phyloP scores from a whole-genome alignment of 108 stramenopile species.

The Stephanodiscus minutulus region DNA sequence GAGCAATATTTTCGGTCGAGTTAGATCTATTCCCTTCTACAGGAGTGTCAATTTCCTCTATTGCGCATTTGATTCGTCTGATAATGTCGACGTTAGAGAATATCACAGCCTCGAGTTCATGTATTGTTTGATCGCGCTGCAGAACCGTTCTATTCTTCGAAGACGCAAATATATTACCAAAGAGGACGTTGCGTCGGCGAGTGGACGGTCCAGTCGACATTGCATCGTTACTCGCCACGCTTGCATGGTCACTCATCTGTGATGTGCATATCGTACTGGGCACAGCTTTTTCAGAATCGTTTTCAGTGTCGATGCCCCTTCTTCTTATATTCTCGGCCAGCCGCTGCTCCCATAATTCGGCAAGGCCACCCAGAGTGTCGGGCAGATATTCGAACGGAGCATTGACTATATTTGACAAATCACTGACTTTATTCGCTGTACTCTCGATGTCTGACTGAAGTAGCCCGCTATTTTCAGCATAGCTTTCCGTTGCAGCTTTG shows the following conservation, averaged over 20 bases:
- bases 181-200: not conserved
- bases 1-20: not conserved
- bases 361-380: not conserved
- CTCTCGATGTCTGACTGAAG: too few relatives aligned
- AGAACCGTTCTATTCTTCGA: not conserved
- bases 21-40: not conserved
- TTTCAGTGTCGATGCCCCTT: not conserved
- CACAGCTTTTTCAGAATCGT: not conserved
- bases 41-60: not conserved
- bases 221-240: not conserved
- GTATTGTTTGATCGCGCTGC: not conserved
- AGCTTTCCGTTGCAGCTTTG: not conserved
- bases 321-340: not conserved
- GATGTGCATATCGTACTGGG: not conserved
- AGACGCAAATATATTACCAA: not conserved
- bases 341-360: not conserved
- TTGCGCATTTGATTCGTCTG: not conserved
- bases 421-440: not conserved
- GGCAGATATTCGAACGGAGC: not conserved
- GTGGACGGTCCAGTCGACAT: not conserved
- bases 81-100: not conserved
- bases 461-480: too few relatives aligned
- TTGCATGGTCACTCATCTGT: not conserved
- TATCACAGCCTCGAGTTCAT: not conserved
- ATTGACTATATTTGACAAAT: not conserved